phyloP scores from a whole-genome alignment of 2,329 filamentous ascomycete genomes.

The Hypoxylon rubiginosum region DNA sequence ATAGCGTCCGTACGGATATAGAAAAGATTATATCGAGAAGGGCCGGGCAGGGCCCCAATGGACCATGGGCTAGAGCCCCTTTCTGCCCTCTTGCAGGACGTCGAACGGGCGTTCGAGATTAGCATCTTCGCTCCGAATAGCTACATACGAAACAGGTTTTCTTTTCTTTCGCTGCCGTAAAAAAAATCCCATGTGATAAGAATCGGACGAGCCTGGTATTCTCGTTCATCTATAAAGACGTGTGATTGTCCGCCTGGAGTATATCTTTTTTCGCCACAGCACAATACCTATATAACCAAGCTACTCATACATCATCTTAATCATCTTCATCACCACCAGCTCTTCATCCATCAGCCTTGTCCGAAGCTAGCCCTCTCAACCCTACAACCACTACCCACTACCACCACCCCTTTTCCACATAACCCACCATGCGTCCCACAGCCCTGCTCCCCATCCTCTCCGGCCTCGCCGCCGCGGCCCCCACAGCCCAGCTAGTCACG shows the following conservation, averaged over 20 bases:
- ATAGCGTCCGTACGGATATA: slow-evolving; percentile 1
- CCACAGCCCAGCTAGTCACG: slow-evolving; percentile 28
- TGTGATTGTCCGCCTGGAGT: slow-evolving; percentile 17
- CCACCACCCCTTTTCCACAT: slow-evolving; percentile 20
- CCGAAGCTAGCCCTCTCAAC: background rate
- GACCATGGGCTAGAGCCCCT: slow-evolving; percentile 28
- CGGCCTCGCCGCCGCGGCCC: slow-evolving; percentile 41
- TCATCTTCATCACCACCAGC: slow-evolving; percentile 1
- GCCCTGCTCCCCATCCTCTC: slow-evolving; percentile 39
- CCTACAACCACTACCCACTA: background rate
- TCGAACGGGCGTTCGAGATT: slow-evolving; percentile 36
- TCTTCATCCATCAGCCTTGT: background rate
- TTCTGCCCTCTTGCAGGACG: slow-evolving; percentile 3
- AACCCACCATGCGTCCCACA: slow-evolving; percentile 38
- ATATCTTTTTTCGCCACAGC: slow-evolving; percentile 18
- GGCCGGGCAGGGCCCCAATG: slow-evolving; percentile 21
- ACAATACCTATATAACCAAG: slow-evolving; percentile 19
- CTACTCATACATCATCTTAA: slow-evolving; percentile 12
- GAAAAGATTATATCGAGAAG: slow-evolving; percentile 25
- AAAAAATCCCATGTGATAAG: slow-evolving; percentile 23
- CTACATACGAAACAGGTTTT: slow-evolving; percentile 7
- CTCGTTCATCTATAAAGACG: slow-evolving; percentile 35
- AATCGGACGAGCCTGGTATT: slow-evolving; percentile 24
- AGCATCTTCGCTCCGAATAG: slow-evolving; percentile 10
- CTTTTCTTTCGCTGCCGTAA: background rate